Evolutionary conservation across 2,329 filamentous ascomycete genomes (phyloP).

Genomic region (Claviceps sp.): DNA sequence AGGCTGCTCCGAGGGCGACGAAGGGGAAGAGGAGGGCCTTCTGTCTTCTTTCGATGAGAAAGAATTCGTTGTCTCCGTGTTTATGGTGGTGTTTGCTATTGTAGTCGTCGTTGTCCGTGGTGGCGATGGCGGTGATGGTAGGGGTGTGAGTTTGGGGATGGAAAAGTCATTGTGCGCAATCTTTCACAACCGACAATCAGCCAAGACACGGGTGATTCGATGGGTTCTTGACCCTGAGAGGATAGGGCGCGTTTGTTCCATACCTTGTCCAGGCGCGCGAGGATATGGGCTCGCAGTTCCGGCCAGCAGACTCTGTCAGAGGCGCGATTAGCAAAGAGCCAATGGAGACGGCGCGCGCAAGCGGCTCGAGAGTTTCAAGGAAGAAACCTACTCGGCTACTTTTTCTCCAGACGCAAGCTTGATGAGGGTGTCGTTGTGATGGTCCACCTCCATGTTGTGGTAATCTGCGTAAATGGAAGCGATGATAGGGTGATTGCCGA

Average conservation of each 20-base stretch:
- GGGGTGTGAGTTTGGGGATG: conserved; percentile 48
- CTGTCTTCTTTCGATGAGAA: not conserved
- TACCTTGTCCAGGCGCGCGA: conserved; percentile 54
- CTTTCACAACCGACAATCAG: conserved; percentile 26
- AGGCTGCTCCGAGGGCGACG: conserved; percentile 15
- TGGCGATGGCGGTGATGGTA: conserved; percentile 32
- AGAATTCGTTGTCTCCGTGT: not conserved
- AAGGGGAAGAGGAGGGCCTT: conserved; percentile 30
- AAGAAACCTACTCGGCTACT: conserved; percentile 39
- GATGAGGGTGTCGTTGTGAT: conserved; percentile 34
- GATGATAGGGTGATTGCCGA: not conserved
- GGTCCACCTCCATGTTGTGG: conserved; percentile 39
- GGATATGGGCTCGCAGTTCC: conserved; percentile 47
- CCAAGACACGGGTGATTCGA: too few relatives aligned
- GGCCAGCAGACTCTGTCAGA: conserved; percentile 55
- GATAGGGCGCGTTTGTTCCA: conserved; percentile 5
- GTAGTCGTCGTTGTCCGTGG: conserved; percentile 10
- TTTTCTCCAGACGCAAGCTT: conserved; percentile 35
- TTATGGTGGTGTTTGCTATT: not conserved
- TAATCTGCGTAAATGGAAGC: conserved; percentile 6
- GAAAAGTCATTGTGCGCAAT: conserved; percentile 66
- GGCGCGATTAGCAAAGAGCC: conserved; percentile 16
- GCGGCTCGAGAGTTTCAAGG: not conserved
- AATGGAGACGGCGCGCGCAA: not conserved
- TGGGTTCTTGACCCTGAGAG: too few relatives aligned